A percentile compares a stretch with the other conserved stretches of the same genome.
Evolutionary conservation across 768 basidiomycete genomes (phyloP).

Genomic region (Fomitopsis serialis): DNA sequence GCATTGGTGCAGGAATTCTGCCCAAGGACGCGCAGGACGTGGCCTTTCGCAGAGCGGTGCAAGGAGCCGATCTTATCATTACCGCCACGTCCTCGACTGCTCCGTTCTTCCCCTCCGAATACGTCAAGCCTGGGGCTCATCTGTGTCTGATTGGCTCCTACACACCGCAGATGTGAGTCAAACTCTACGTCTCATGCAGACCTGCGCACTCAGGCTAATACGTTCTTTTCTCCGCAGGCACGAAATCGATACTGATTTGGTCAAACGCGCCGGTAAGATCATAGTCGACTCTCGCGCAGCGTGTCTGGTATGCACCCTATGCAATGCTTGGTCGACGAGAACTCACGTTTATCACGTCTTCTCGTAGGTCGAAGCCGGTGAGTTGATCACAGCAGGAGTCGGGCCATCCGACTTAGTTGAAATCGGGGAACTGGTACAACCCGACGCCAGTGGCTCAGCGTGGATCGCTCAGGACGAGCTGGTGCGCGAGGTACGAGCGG

Average conservation of each 20-base stretch:
- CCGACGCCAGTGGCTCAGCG: background rate
- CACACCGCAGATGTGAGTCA: conserved; percentile 58
- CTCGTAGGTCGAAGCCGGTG: conserved; percentile 71
- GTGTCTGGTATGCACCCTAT: conserved; percentile 35
- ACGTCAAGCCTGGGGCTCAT: conserved; percentile 60
- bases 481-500: conserved; percentile 11
- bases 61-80: conserved; percentile 57
- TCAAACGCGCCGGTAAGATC: conserved; percentile 50
- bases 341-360: no score
- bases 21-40: conserved; percentile 10
- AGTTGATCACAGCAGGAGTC: conserved; percentile 58
- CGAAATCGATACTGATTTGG: conserved; percentile 59
- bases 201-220: background rate
- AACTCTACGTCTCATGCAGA: conserved; percentile 29
- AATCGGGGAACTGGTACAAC: conserved; percentile 56
- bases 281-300: conserved; percentile 74
- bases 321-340: no score
- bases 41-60: conserved; percentile 29
- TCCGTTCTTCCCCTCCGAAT: conserved; percentile 66
- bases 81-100: conserved; percentile 65
- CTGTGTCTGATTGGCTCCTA: conserved; percentile 80
- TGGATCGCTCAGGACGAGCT: conserved; percentile 8
- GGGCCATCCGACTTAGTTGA: conserved; percentile 44
- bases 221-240: conserved; percentile 20
- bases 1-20: background rate